Conservation (phyloP, 257 asterid species). For the Vinca minor region DNA sequence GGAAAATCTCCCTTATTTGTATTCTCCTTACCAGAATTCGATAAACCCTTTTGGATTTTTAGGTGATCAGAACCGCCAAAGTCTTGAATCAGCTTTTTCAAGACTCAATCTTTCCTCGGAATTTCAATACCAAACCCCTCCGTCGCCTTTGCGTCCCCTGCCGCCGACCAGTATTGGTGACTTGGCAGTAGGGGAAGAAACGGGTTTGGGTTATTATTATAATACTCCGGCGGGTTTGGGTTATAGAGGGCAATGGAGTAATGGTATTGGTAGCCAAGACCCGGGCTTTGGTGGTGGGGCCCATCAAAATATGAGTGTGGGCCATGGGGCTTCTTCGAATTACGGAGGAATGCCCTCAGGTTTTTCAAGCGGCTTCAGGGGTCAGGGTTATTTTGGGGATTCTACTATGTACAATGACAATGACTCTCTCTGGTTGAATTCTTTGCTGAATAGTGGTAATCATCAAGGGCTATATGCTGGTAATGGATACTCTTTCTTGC, state of each 20-base stretch:
- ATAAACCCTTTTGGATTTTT: not conserved
- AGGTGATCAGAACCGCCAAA: conserved; percentile 19
- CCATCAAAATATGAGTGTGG: conserved; percentile 40
- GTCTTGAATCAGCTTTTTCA: conserved; percentile 37
- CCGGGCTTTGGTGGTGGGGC: conserved; percentile 27
- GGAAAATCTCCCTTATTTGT: conserved; percentile 7
- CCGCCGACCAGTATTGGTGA: conserved; percentile 10
- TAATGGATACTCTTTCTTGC: conserved; percentile 42
- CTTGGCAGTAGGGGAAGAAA: not conserved
- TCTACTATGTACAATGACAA: not conserved
- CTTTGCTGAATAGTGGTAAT: not conserved
- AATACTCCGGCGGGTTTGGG: conserved; percentile 12
- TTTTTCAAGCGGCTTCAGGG: not conserved
- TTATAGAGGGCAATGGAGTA: conserved; percentile 4
- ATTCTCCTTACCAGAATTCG: conserved; percentile 8
- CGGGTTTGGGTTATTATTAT: not conserved
- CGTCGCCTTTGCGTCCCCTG: conserved; percentile 14
- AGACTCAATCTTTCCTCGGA: conserved; percentile 27
- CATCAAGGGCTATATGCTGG: conserved; percentile 4
- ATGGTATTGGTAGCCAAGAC: conserved; percentile 4
- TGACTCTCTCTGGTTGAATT: conserved; percentile 5
- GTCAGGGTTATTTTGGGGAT: not conserved
- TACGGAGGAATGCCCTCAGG: not conserved
- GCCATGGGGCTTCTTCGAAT: conserved; percentile 21
- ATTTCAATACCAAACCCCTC: conserved; percentile 18